A percentile compares a stretch with the other conserved stretches of the same genome.
Conservation (phyloP, 164 flowering plant genomes). For the Macadamia tetraphylla region DNA sequence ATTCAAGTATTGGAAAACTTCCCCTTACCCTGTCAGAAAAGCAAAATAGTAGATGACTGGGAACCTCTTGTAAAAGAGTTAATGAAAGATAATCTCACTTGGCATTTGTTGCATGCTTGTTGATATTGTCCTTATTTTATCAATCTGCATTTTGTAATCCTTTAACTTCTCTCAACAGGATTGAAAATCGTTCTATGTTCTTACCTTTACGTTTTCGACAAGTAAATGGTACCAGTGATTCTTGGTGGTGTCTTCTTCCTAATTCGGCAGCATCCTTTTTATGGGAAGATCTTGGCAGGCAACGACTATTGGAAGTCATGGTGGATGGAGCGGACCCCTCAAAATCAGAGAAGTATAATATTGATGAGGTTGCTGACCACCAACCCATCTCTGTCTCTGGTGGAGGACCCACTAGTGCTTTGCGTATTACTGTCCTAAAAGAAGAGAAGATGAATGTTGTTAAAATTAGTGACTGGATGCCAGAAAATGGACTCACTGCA, state of each 20-base stretch:
- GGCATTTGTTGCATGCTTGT: no score
- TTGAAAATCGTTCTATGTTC: slow-evolving; percentile 84
- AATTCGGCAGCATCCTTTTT: slow-evolving; percentile 76
- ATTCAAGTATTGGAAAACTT: no score
- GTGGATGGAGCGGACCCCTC: slow-evolving; percentile 62
- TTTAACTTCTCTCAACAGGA: slow-evolving; percentile 40
- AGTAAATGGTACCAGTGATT: slow-evolving; percentile 67
- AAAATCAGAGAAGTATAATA: slow-evolving; percentile 57
- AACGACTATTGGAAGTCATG: slow-evolving; percentile 60
- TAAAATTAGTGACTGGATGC: slow-evolving; percentile 89
- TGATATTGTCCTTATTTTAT: no score
- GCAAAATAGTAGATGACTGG: no score
- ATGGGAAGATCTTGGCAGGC: slow-evolving; percentile 98
- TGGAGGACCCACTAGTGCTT: slow-evolving; percentile 46
- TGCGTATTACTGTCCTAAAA: slow-evolving; percentile 62
- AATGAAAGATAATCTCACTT: no score
- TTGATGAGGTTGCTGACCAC: slow-evolving; percentile 81
- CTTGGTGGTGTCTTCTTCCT: slow-evolving; percentile 77
- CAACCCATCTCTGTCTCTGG: slow-evolving; percentile 46
- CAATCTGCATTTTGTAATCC: no score
- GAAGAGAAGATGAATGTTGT: slow-evolving; percentile 79
- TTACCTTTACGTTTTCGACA: slow-evolving; percentile 83
- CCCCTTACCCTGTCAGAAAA: no score
- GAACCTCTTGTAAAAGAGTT: no score
- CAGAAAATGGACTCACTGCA: slow-evolving; percentile 43